Base-by-base conservation (phyloP, 2,329 filamentous ascomycete genomes). In the Geosmithia flava region DNA sequence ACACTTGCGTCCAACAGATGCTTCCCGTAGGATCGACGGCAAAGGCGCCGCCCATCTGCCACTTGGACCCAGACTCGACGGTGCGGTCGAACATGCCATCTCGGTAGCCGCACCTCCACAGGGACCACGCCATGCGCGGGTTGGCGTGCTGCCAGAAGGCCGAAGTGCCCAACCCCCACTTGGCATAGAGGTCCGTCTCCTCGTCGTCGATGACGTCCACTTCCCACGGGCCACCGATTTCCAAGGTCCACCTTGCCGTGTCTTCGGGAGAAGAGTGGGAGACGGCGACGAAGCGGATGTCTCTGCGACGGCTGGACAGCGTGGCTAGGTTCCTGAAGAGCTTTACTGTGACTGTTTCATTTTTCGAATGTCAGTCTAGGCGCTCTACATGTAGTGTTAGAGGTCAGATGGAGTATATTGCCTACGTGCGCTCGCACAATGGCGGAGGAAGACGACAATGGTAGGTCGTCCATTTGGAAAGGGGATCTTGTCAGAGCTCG, bases 351-450 rank as follows among this genome's bases (percentile, higher is more conserved):
- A 85, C 81, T 85, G 47, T 7, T 44, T n/a, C n/a, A n/a, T n/a
- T n/a, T n/a, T n/a, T n/a, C n/a, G 19, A 15, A 20, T 40, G 42
- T 42, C 10, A 47, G 33, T 37, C 11, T 3, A 17, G 41, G 19
- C 15, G 19, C n/a, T 40, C 13, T 17, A 5, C 19, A 8, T 39
- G 30, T n/a, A 20, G 20, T 17, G 10, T 15, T 23, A 27, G 15
- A n/a, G 10, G 62, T 39, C 33, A 8, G 33, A 16, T 8, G 33
- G 33, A 39, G 33, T 8, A 16, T 42, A 6, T 8, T n/a, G 39
- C 73, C 59, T 72, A 84, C 83, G 86, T 11, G 83, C 83, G 65
- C 83, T 86, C 33, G 83, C 84, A 59, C 83, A 87, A 60, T 87
- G 83, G 33, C 84, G 71, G 6, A 88, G 69, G 56, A 88, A 88